Percentiles rank a stretch among this genome's conserved stretches.
These are phyloP conservation scores for Chlamydomonas sp. DNA, from an alignment of 139 green algal species.

Conservation along the genomic window DNA sequence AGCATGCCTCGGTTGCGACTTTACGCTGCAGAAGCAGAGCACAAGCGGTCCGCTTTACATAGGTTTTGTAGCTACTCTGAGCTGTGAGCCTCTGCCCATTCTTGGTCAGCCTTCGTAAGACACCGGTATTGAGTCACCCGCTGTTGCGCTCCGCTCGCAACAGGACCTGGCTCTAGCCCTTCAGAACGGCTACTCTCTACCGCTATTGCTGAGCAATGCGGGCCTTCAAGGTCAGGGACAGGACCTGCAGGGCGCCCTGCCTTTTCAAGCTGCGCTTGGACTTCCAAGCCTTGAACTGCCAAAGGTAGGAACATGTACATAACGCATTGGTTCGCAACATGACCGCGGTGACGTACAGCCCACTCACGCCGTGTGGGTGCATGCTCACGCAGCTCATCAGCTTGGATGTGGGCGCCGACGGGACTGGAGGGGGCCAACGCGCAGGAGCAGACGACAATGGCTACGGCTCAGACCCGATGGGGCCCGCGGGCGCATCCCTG, in stretches of 20 bases:
- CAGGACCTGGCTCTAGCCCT: conserved; percentile 31
- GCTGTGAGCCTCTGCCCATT: no score
- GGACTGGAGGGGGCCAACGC: neutral
- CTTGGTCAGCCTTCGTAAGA: no score
- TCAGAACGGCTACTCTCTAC: conserved; percentile 1
- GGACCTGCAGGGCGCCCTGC: neutral
- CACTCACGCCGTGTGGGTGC: no score
- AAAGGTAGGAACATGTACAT: neutral
- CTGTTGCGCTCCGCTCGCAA: no score
- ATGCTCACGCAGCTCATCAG: conserved; percentile 6
- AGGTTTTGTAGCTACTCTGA: no score
- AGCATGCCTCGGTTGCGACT: no score
- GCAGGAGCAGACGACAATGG: conserved; percentile 1
- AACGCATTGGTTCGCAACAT: no score
- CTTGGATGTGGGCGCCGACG: conserved; percentile 23
- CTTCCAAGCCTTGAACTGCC: conserved; percentile 28
- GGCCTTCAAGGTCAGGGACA: neutral
- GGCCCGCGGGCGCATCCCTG: neutral
- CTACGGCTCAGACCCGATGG: conserved; percentile 14
- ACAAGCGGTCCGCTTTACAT: no score
- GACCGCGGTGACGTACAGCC: no score
- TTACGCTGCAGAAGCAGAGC: no score
- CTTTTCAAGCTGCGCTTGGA: conserved; percentile 8
- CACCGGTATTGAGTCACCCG: no score
- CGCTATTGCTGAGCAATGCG: conserved; percentile 13